phyloP scores from a whole-genome alignment of 2,329 filamentous ascomycete species.

The Geosmithia putterillii region DNA sequence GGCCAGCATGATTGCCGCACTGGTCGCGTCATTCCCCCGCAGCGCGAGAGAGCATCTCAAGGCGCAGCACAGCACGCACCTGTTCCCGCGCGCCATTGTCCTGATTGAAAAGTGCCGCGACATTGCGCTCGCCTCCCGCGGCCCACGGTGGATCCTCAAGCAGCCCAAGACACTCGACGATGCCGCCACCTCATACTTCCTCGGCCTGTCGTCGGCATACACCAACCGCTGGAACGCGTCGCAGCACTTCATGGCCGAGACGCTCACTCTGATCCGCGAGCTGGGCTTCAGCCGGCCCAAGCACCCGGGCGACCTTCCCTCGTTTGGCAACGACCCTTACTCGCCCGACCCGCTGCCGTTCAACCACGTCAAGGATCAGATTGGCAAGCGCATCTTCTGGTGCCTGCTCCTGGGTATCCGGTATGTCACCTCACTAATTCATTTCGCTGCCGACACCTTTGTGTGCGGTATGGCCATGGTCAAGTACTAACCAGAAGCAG shows the following conservation, averaged over 20 bases:
- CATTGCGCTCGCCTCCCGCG: constrained; percentile 56
- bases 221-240: constrained; percentile 56
- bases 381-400: constrained; percentile 75
- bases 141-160: constrained; percentile 35
- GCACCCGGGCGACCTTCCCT: constrained; percentile 23
- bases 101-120: constrained; percentile 61
- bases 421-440: constrained; percentile 20
- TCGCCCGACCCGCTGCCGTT: constrained; percentile 33
- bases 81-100: constrained; percentile 56
- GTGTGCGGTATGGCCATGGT: too few species aligned
- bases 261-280: constrained; percentile 54
- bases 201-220: constrained; percentile 55
- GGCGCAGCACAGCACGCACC: constrained; percentile 45
- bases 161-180: constrained; percentile 37
- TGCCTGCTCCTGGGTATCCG: constrained; percentile 63
- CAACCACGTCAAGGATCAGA: constrained; percentile 60
- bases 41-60: constrained; percentile 60
- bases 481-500: constrained; percentile 23
- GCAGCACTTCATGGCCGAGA: constrained; percentile 61
- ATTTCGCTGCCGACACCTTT: too few species aligned
- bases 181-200: constrained; percentile 64
- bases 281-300: constrained; percentile 51
- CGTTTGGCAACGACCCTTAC: constrained; percentile 25
- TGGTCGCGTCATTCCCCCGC: constrained; percentile 68
- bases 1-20: constrained; percentile 59